These are phyloP conservation scores for Talaromyces pinophilus DNA, from an alignment of 2,329 filamentous ascomycete species.

Conservation along the genomic window DNA sequence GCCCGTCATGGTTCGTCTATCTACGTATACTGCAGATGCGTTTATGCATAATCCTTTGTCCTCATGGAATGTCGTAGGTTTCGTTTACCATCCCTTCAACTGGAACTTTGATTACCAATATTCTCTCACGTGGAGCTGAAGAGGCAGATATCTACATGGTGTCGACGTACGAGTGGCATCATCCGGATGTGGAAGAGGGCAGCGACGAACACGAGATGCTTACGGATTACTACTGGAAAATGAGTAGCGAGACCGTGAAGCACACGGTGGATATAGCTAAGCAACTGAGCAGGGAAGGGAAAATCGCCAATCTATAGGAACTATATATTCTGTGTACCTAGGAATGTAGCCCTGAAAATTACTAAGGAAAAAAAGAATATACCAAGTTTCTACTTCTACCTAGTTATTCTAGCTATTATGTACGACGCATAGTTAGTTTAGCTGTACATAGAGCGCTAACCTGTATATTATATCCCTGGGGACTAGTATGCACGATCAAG, in stretches of 20 bases:
- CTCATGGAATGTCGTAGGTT: slow-evolving; percentile 3
- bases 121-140: slow-evolving; percentile 8
- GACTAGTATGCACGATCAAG: no score
- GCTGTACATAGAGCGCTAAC: no score
- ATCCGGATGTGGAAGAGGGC: slow-evolving; percentile 8
- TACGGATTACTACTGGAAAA: not conserved
- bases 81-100: slow-evolving; percentile 1
- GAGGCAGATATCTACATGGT: slow-evolving; percentile 13
- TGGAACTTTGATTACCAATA: slow-evolving; percentile 9
- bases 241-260: slow-evolving; percentile 13
- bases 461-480: no score
- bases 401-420: no score
- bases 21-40: not conserved
- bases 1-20: slow-evolving; percentile 11
- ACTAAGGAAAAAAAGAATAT: no score
- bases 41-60: not conserved
- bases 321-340: not conserved
- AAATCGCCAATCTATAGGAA: slow-evolving; percentile 49
- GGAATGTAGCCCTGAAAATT: no score
- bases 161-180: slow-evolving; percentile 15
- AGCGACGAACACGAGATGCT: slow-evolving; percentile 11
- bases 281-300: slow-evolving; percentile 3
- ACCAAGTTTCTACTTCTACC: no score
- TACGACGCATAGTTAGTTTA: no score
- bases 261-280: slow-evolving; percentile 8